Evolutionary conservation across 2,329 filamentous ascomycete species (phyloP), one percentile per base, ranked within the genome.

Genomic region (Phialemoniopsis sp.): DNA sequence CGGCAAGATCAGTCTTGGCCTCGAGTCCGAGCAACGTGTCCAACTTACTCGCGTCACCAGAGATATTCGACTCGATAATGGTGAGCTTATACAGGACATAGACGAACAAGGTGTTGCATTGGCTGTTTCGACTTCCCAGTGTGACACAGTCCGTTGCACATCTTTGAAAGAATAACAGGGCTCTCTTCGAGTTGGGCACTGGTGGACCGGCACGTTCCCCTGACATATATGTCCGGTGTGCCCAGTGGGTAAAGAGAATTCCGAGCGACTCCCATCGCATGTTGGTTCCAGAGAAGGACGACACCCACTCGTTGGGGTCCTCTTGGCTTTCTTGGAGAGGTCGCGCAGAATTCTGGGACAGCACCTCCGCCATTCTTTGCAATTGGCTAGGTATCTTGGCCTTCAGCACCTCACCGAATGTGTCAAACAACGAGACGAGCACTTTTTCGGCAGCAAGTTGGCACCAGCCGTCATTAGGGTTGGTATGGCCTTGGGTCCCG

Each of bases 381-480:
- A 13, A 13, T 13, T 3, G 30, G 35, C 26, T 15, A 14, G 19
- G 29, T 16, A 5, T 33, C 14, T 5, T 40, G 7, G 5, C 13
- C 9, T 12, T 12, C 15, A 14, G 29, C 8, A 8, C 6, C 15
- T 13, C 19, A 29, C 29, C 13, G 18, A 32, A 33, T 9, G 29
- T 14, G n/a, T 33, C 32, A 26, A 29, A 40, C 13, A 40, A 13
- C n/a, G 38, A 40, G 17, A 21, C 13, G 8, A 40, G 35, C 4
- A 40, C 36, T 29, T 32, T 28, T n/a, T n/a, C 9, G 13, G 9
- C 16, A 17, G 18, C 38, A 9, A 29, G 21, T 3, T 33, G 33
- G 13, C 32, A 29, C 38, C 38, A 40, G 13, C 26, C 16, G 32
- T 40, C 38, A 33, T 36, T 40, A 17, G 38, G 38, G 18, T 29